Evolutionary conservation across 768 basidiomycete species (phyloP), one percentile per base, ranked within the genome.

Genomic region (Suillus bovinus): DNA sequence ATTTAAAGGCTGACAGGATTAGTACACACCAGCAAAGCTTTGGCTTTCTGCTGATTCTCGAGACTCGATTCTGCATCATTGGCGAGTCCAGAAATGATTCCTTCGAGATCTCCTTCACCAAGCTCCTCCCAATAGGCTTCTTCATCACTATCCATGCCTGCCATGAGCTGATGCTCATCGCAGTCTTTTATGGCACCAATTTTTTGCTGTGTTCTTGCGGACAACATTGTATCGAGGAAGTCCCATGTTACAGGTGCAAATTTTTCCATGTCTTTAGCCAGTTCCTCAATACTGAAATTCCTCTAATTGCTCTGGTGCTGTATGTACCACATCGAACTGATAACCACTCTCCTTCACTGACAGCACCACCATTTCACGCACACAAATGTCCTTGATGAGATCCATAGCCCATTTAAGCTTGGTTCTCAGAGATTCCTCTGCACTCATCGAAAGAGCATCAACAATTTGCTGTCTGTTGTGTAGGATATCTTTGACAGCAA

Each of bases 141-240:
- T 44, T 44, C 42, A 1, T 44, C n/a, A 22, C 42, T 44, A 44
- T 44, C n/a, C n/a, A 22, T 44, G 42, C 39, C 9, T 50, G 72
- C 70, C 20, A 62, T 29, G 13, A 63, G 61, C 0, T 66, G 63
- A 4, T 50, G 29, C n/a, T 61, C 65, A 1, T 64, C 55, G 14
- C 58, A 17, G 29, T 64, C 46, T 49, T 68, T 66, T 7, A 61
- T 61, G 11, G 59, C 64, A 11, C 53, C 49, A 4, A 58, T 68
- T 49, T 67, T 68, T 53, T 63, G 11, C 14, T 16, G 6, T 16
- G 14, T 24, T 27, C 46, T 47, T 5, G 3, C 1, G 2, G 24
- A 47, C 46, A 47, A 47, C 0, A 7, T 6, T 47, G 24, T 47
- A 47, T 47, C 7, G 3, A 47, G 24, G 46, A 47, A 27, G 46